Evolutionary conservation across 2,329 filamentous ascomycete genomes (phyloP), one percentile per base, ranked within the genome.

Genomic region (Aspergillus spinulosporus): DNA sequence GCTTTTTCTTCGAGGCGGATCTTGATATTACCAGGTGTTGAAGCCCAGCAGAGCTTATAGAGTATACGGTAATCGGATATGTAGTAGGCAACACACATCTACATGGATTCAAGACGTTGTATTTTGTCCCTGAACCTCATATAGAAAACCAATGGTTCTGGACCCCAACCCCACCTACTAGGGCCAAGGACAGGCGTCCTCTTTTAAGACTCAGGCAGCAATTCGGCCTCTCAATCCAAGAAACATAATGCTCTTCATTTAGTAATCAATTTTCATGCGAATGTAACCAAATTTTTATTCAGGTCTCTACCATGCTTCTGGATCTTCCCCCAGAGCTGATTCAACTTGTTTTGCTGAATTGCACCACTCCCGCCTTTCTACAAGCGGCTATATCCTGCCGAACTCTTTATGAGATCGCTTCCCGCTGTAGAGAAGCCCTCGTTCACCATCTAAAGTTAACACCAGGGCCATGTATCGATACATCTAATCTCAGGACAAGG

Each of bases 291-390:
- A 12, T 12, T 4, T 12, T 12, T 4, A 14, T 42, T 43, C n/a
- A 5, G 32, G 42, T 54, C 54, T 44, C 47, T 52, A 56, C 37
- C 49, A 70, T 71, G 70, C 57, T 76, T 12, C 62, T 72, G 11
- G 49, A 68, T 34, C 65, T 78, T 14, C 75, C 75, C 5, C 57
- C 65, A 26, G 74, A 77, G 62, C 61, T 78, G 34, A 66, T 78
- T 26, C 70, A 74, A 56, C 68, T 72, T 34, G 61, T 78, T 44
- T 61, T 78, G 28, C 60, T 66, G 37, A 59, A 66, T 42, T 68
- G 67, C 49, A 69, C 66, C 3, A 71, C 72, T 5, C 61, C 71
- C 15, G 65, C 67, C 31, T 78, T 72, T 54, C 57, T 78, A 44
- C 73, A 78, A 54, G 60, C 68, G 5, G 71, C 73, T 12, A 66